Conservation (phyloP, 139 green algal genomes). For the Nannochloris sp. region DNA sequence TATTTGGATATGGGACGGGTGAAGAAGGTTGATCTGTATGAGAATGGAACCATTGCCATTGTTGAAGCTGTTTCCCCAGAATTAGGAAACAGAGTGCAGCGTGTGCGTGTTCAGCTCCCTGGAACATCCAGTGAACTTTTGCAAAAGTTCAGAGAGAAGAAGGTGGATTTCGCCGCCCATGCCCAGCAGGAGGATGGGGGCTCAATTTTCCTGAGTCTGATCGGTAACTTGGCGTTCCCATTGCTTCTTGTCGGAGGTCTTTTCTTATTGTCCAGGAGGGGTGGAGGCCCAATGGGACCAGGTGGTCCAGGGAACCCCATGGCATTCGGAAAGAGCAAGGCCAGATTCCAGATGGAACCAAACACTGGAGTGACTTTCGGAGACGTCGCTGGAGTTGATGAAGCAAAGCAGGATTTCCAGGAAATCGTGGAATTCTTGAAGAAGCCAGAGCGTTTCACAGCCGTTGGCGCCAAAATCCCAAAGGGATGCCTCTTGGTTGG, state of each 20-base stretch:
- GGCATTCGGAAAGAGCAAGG: conserved; percentile 94
- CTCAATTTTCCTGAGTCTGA: conserved; percentile 85
- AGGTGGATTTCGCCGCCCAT: conserved; percentile 98
- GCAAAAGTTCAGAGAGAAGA: conserved; percentile 95
- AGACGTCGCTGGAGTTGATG: conserved; percentile 96
- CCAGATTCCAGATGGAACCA: conserved; percentile 99
- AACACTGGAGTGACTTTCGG: conserved; percentile 97
- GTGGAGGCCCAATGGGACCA: conserved; percentile 54
- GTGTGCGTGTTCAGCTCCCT: conserved; percentile 96
- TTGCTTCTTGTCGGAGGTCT: conserved; percentile 96
- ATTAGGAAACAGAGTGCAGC: conserved; percentile 97
- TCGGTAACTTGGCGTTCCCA: conserved; percentile 98
- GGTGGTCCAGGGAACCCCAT: conserved; percentile 87
- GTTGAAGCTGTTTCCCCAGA: conserved; percentile 98
- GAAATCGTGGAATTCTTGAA: conserved; percentile 99
- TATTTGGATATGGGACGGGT: conserved; percentile 99
- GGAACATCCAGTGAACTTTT: conserved; percentile 89
- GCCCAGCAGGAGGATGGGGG: conserved; percentile 86
- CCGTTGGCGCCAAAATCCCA: conserved; percentile 94
- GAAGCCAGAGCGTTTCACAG: conserved; percentile 97
- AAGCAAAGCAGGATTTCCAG: conserved; percentile 99
- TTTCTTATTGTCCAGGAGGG: conserved; percentile 93
- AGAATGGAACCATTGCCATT: conserved; percentile 99
- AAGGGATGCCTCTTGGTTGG: conserved; percentile 96
- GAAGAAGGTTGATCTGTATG: conserved; percentile 99